These are phyloP conservation scores for Blumeria hordei DNA, from an alignment of 2,329 filamentous ascomycete species.

Conservation along the genomic window DNA sequence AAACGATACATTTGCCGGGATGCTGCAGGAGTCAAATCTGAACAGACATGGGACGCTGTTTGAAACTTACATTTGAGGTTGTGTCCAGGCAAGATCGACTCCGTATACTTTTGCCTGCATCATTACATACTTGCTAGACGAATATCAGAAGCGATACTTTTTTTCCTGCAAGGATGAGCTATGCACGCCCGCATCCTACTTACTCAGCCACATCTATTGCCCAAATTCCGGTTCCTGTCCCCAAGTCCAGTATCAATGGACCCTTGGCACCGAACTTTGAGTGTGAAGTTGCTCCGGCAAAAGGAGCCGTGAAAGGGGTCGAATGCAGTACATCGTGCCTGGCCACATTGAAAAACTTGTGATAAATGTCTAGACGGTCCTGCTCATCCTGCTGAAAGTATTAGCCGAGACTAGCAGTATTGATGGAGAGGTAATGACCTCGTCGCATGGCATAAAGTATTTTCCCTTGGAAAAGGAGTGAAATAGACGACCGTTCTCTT, in stretches of 20 bases:
- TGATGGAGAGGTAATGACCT: constrained; percentile 22
- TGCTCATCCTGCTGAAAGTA: constrained; percentile 31
- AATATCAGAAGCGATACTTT: background rate
- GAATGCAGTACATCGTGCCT: constrained; percentile 25
- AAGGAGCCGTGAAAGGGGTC: constrained; percentile 15
- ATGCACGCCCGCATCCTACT: constrained; percentile 14
- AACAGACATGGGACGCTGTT: background rate
- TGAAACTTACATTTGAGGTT: constrained; percentile 25
- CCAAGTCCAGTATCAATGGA: constrained; percentile 36
- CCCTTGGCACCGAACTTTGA: constrained; percentile 1
- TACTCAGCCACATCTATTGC: constrained; percentile 64
- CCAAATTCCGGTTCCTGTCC: constrained; percentile 83
- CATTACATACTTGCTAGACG: constrained; percentile 23
- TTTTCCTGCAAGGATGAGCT: background rate
- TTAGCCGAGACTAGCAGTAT: background rate
- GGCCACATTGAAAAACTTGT: constrained; percentile 48
- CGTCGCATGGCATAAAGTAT: constrained; percentile 58
- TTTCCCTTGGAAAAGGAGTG: constrained; percentile 41
- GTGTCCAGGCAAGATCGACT: constrained; percentile 35
- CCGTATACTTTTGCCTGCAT: constrained; percentile 31
- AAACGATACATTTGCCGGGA: constrained; percentile 45
- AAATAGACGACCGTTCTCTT: constrained; percentile 46
- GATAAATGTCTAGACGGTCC: constrained; percentile 59
- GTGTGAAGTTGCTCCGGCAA: constrained; percentile 2
- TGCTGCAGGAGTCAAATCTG: constrained; percentile 22